phyloP scores from a whole-genome alignment of 192 early-diverging fungal genomes.

The Entophlyctis helioformis region DNA sequence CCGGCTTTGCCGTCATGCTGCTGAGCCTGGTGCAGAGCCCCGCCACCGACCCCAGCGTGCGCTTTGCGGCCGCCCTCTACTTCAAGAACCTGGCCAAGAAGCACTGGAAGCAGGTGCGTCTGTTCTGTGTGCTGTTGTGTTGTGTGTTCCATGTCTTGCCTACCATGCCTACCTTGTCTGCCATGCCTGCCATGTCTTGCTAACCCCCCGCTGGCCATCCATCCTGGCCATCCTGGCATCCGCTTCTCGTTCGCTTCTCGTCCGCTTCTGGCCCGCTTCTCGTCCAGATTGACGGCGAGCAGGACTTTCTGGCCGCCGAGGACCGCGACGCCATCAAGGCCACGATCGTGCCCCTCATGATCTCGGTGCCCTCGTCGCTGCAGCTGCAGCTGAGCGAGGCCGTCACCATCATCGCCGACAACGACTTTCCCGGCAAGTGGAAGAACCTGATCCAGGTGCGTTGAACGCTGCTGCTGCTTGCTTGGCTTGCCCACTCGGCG shows the following conservation, averaged over 20 bases:
- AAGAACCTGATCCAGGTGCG: slow-evolving; percentile 47
- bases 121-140: too few relatives aligned
- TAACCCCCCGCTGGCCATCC: too few relatives aligned
- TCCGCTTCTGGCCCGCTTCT: too few relatives aligned
- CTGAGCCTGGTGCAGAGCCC: slow-evolving; percentile 63
- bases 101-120: slow-evolving; percentile 55
- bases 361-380: slow-evolving; percentile 57
- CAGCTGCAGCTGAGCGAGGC: slow-evolving; percentile 88
- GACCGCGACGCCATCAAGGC: slow-evolving; percentile 75
- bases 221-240: too few relatives aligned
- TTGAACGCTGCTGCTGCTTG: not conserved
- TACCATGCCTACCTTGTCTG: too few relatives aligned
- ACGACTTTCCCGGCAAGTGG: slow-evolving; percentile 92
- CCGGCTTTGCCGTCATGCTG: slow-evolving; percentile 57
- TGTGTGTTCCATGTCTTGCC: not conserved
- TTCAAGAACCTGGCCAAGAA: slow-evolving; percentile 97
- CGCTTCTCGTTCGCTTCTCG: not conserved
- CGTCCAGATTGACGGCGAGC: slow-evolving; percentile 29
- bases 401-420: slow-evolving; percentile 82
- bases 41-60: slow-evolving; percentile 41
- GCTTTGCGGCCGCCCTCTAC: slow-evolving; percentile 72
- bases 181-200: too few relatives aligned
- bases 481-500: too few relatives aligned
- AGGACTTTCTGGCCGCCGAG: slow-evolving; percentile 35
- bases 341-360: slow-evolving; percentile 80